Percentiles rank a stretch among this genome's conserved stretches.
These are phyloP conservation scores for Aeschynomene evenia DNA, from an alignment of 306 rosid species.

Conservation along the genomic window DNA sequence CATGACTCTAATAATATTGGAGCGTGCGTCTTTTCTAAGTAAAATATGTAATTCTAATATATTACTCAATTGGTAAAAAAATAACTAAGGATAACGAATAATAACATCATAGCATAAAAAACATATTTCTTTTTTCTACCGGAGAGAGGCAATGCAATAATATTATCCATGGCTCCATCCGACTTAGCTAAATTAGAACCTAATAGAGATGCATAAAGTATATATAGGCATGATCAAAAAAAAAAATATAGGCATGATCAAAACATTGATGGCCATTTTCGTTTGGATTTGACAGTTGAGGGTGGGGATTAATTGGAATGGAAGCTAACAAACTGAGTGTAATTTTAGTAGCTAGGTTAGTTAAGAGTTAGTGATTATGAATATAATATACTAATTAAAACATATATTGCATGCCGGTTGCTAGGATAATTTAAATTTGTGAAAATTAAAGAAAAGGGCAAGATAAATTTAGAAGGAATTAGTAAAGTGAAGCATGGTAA, in stretches of 20 bases:
- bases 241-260: background rate
- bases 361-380: background rate
- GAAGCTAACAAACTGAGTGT: background rate
- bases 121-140: too few relatives aligned
- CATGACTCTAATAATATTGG: background rate
- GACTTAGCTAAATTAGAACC: too few relatives aligned
- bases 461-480: too few relatives aligned
- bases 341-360: background rate
- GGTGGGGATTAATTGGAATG: background rate
- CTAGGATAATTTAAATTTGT: conserved; percentile 3
- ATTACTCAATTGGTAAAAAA: too few relatives aligned
- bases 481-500: too few relatives aligned
- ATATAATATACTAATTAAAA: background rate
- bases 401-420: conserved; percentile 30
- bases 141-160: too few relatives aligned
- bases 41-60: too few relatives aligned
- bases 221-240: background rate
- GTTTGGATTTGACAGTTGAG: background rate
- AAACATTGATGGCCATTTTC: background rate
- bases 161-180: too few relatives aligned
- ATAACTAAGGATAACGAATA: too few relatives aligned
- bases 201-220: too few relatives aligned
- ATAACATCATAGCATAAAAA: too few relatives aligned
- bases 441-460: background rate
- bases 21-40: background rate